Base-by-base conservation (phyloP, 495 filamentous ascomycete genomes). In the Neurospora sp. region DNA sequence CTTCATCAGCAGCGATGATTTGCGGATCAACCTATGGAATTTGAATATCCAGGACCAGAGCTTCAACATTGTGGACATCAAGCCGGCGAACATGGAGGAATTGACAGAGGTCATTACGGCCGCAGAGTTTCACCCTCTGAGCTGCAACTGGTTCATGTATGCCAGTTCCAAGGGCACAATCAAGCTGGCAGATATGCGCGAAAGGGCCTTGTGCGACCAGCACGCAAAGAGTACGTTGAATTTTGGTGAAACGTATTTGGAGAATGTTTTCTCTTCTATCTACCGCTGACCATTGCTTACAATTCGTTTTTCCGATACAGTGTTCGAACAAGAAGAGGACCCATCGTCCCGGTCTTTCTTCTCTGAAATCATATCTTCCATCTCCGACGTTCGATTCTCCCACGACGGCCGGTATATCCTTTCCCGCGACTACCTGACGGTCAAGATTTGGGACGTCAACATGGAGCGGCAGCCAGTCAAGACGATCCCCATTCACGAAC, bases 71-170 rank as follows among this genome's bases (percentile, higher is more conserved):
- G 96, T 99, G 73, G 96, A 99, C 82, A 99, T 99, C 83, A 99
- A 99, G 81, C 96, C 96, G 1, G 96, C 96, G 12, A 99, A 99
- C 81, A 99, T 99, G 96, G 96, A 99, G 82, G 96, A 99, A 84
- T 86, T 99, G 75, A 99, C 96, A 2, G 96, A 99, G 82, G 96
- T 99, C 72, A 98, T 99, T 76, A 99, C 96, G 38, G 96, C 96
- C 41, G 96, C 96, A 61, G 96, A 99, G 79, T 99, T 99, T 80
- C 96, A 99, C 80, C 96, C 96, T 38, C 86, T 90, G 76, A 97
- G 95, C 85, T 99, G 96, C 85, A 99, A 99, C 82, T 97, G 93
- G 94, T 99, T 99, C 83, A 99, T 99, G 96, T 99, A 99, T 80
- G 96, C 96, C 72, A 98, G 95, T 80, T 98, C 94, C 69, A 99